Evolutionary conservation across 495 filamentous ascomycete genomes (phyloP), one percentile per base, ranked within the genome.

Genomic region (Clohesyomyces aquaticus): DNA sequence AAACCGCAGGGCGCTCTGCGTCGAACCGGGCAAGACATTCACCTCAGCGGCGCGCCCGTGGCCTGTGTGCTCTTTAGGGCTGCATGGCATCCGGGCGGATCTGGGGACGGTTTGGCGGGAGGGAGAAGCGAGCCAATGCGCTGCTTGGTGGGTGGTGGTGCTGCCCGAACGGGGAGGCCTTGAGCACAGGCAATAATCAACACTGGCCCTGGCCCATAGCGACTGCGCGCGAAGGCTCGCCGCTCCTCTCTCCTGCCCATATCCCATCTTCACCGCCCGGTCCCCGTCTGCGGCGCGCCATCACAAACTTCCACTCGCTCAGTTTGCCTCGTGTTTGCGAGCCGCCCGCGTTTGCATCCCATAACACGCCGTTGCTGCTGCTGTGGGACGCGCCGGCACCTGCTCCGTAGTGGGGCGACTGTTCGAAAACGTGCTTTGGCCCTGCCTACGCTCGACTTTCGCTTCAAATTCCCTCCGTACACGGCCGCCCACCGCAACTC

Each of bases 381-480:
- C 43, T 38, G 32, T 38, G 32, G 14, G 32, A 38, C 32, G 14
- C 32, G 32, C 18, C 11, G 51, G n/a, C 12, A 14, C 50, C 32
- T 11, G 27, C 26, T 41, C 25, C 23, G 28, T 29, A 22, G n/a
- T 22, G 21, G 43, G 16, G 21, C 43, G 16, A 47, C 6, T n/a
- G 16, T 47, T 18, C 4, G 16, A 47, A 47, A n/a, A 53, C 68
- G 68, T 70, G 68, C 60, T 69, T 70, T 27, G 55, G 52, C 53
- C 52, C 57, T 65, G 29, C 29, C 55, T 42, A 58, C 26, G 22
- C 48, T 53, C 28, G 21, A 59, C 52, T 59, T 62, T 70, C 67
- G 67, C 67, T 70, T 70, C 67, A 66, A 65, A 66, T 61, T 66
- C 62, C 57, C 67, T 66, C 62, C 61, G 41, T 27, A 53, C 55